phyloP scores from a whole-genome alignment of 2,329 filamentous ascomycete species.

The Ceratocystis colombiana region DNA sequence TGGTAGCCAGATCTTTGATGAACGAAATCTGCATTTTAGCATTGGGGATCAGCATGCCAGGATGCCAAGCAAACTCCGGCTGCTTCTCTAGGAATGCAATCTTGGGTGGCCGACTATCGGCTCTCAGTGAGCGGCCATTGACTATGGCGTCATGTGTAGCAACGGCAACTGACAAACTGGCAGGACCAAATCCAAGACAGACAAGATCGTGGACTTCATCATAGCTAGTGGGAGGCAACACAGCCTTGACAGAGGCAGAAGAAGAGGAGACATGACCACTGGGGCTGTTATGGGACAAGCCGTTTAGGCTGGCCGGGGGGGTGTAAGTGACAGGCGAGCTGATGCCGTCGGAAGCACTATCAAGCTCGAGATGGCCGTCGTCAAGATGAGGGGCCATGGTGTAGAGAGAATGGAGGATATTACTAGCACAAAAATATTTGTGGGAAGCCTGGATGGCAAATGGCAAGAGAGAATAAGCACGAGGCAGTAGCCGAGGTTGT shows the following conservation, averaged over 20 bases:
- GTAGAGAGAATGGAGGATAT: background rate
- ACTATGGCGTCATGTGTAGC: slow-evolving; percentile 73
- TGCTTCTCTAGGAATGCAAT: slow-evolving; percentile 86
- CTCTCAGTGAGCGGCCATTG: slow-evolving; percentile 36
- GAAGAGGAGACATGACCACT: background rate
- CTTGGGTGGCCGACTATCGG: slow-evolving; percentile 44
- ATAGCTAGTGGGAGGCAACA: slow-evolving; percentile 42
- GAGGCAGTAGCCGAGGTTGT: background rate
- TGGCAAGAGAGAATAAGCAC: background rate
- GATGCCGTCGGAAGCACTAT: slow-evolving; percentile 16
- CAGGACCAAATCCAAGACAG: slow-evolving; percentile 87
- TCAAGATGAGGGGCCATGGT: slow-evolving; percentile 28
- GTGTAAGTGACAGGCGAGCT: slow-evolving; percentile 22
- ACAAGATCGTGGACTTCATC: slow-evolving; percentile 71
- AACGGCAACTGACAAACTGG: slow-evolving; percentile 78
- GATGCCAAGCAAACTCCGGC: slow-evolving; percentile 75
- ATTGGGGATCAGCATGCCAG: slow-evolving; percentile 86
- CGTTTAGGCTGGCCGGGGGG: slow-evolving; percentile 18
- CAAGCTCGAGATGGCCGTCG: slow-evolving; percentile 19
- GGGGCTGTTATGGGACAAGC: slow-evolving; percentile 2
- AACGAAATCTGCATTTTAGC: slow-evolving; percentile 98
- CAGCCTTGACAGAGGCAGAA: slow-evolving; percentile 26
- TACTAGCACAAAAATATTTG: background rate
- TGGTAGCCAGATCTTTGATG: slow-evolving; percentile 86
- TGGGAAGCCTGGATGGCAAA: background rate